Base-by-base conservation (phyloP, 2,329 filamentous ascomycete genomes). In the Colletotrichum sojae region DNA sequence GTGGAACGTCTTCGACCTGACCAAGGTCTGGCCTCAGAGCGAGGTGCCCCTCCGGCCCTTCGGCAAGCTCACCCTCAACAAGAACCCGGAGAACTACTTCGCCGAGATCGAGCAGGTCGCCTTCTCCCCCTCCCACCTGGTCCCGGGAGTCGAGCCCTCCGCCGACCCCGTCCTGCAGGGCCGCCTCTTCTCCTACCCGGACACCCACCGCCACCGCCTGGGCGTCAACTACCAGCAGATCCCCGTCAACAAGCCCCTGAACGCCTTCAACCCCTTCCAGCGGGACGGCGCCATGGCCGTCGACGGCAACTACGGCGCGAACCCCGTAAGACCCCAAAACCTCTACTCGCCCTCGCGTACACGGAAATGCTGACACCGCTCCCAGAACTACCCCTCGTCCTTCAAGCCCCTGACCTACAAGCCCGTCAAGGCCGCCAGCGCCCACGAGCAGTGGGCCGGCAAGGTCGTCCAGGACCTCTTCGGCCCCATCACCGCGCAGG, bases 221-320 rank as follows among this genome's bases (percentile, higher is more conserved):
- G 89, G 89, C 40, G 83, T 83, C 58, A 91, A 91, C 80, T 91
- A 90, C 78, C 86, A 90, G 72, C 88, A 91, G 75, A 86, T 91
- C 62, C 89, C 89, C 22, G 86, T 89, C 73, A 91, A 91, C 79
- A 83, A 83, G 60, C 85, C 88, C 0, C 83, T 82, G 78, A 82
- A 75, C 81, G 83, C 83, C 80, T 85, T 88, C 84, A 85, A 91
- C 73, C 92, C 92, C 71, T 92, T 90, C 84, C 91, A 94, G 78
- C 89, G 92, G 70, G 92, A 94, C 75, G 92, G 92, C 16, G 76
- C 78, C 68, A 94, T 94, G 91, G 87, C 90, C 66, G 83, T 89
- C 76, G 92, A 94, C 80, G 83, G 83, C 64, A 90, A 90, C 80
- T 89, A 90, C 73, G 88, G 88, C 59, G 81, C 82, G 25, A 86